Percentiles rank a stretch among this genome's conserved stretches.
Evolutionary conservation across 225 moss, liverwort and hornwort species (phyloP).

Genomic region (Anthoceros angustus): DNA sequence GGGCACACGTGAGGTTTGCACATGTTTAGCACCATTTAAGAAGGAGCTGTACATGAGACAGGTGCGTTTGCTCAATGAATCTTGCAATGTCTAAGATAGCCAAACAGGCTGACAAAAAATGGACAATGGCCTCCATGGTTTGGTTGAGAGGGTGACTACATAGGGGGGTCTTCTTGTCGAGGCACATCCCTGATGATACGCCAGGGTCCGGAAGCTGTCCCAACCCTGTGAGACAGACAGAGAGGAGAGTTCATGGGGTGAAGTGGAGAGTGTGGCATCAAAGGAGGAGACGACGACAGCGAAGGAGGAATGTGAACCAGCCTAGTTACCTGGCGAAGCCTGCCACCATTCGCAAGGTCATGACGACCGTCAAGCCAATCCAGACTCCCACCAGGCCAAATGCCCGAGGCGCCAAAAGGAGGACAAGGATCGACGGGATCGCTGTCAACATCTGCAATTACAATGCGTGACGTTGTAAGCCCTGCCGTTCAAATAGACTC

Average conservation of each 20-base stretch:
- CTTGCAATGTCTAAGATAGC: no score
- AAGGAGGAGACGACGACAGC: neutral
- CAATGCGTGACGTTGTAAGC: neutral
- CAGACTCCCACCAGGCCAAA: conserved; percentile 61
- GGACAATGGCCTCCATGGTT: no score
- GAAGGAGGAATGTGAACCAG: neutral
- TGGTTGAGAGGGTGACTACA: neutral
- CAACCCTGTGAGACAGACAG: conserved; percentile 20
- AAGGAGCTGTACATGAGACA: no score
- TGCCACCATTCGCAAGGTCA: conserved; percentile 49
- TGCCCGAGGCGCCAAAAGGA: conserved; percentile 33
- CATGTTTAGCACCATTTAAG: no score
- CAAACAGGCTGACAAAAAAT: no score
- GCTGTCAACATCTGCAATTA: conserved; percentile 45
- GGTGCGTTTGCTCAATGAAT: no score
- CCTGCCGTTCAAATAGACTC: neutral
- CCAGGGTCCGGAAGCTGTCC: conserved; percentile 37
- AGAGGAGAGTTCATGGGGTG: neutral
- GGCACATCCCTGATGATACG: conserved; percentile 13
- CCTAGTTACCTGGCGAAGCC: conserved; percentile 55
- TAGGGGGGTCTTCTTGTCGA: neutral
- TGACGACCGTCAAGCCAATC: conserved; percentile 56
- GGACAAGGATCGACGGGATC: conserved; percentile 39
- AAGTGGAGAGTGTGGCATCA: neutral
- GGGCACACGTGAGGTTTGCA: no score